A percentile compares a stretch with the other conserved stretches of the same genome.
Conservation (phyloP, 371 early-diverging fungal species). For the Mortierella sp. region DNA sequence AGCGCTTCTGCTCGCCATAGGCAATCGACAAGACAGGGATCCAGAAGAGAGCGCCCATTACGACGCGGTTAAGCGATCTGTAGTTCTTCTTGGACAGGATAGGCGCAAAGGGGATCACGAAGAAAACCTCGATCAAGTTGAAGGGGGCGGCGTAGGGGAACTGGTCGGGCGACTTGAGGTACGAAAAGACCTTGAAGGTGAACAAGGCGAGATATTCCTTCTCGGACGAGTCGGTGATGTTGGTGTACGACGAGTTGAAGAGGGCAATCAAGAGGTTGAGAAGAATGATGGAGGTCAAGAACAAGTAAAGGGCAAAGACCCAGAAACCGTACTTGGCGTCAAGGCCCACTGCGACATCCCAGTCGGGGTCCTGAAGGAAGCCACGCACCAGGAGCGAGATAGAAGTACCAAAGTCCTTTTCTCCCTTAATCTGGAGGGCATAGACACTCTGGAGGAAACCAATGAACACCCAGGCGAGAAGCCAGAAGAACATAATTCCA, state of each 20-base stretch:
- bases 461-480: slow-evolving; percentile 58
- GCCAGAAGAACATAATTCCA: slow-evolving; percentile 61
- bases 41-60: slow-evolving; percentile 44
- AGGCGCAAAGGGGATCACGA: slow-evolving; percentile 39
- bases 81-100: slow-evolving; percentile 33
- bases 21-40: slow-evolving; percentile 38
- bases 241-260: slow-evolving; percentile 60
- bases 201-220: slow-evolving; percentile 57
- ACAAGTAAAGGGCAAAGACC: slow-evolving; percentile 56
- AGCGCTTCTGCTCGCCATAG: slow-evolving; percentile 31
- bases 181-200: slow-evolving; percentile 59
- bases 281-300: slow-evolving; percentile 57
- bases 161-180: slow-evolving; percentile 54
- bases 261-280: slow-evolving; percentile 58
- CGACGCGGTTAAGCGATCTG: slow-evolving; percentile 22
- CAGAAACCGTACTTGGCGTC: slow-evolving; percentile 40
- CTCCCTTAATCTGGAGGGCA: slow-evolving; percentile 25
- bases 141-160: slow-evolving; percentile 58
- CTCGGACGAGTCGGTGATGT: slow-evolving; percentile 55
- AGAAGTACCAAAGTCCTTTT: slow-evolving; percentile 28
- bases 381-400: slow-evolving; percentile 50
- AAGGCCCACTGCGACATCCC: slow-evolving; percentile 34
- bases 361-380: slow-evolving; percentile 59
- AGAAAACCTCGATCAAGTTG: slow-evolving; percentile 56
- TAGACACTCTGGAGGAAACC: slow-evolving; percentile 58